A percentile compares a stretch with the other conserved stretches of the same genome.
Conservation (phyloP, 2,329 filamentous ascomycete genomes). For the Diaporthe sp. region DNA sequence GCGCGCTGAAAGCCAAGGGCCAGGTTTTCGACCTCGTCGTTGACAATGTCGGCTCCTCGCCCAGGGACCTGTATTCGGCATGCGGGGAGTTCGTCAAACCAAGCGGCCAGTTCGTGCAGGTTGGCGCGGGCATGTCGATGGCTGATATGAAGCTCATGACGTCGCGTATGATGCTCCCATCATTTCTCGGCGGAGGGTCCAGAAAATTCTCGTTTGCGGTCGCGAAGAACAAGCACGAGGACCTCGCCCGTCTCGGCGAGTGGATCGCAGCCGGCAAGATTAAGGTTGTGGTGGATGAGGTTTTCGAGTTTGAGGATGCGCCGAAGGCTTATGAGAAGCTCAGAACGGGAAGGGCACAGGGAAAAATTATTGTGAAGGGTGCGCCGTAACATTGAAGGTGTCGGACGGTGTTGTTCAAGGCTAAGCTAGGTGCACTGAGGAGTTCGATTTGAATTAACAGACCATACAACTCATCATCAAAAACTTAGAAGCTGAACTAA, state of each 20-base stretch:
- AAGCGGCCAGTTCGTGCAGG: slow-evolving; percentile 64
- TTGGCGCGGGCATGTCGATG: slow-evolving; percentile 56
- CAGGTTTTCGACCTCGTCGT: slow-evolving; percentile 66
- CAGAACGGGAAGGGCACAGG: slow-evolving; percentile 67
- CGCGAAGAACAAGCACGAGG: slow-evolving; percentile 54
- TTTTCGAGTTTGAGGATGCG: slow-evolving; percentile 68
- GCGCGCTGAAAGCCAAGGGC: slow-evolving; percentile 60
- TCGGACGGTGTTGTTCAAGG: no score
- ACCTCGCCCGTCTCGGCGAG: slow-evolving; percentile 63
- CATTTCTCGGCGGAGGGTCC: slow-evolving; percentile 56
- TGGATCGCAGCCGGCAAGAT: slow-evolving; percentile 73
- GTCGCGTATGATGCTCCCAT: slow-evolving; percentile 48
- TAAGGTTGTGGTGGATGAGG: slow-evolving; percentile 67
- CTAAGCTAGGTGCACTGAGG: no score
- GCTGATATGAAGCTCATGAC: slow-evolving; percentile 39
- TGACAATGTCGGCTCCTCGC: slow-evolving; percentile 65
- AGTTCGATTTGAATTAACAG: not conserved
- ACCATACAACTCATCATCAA: not conserved
- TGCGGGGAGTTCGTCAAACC: slow-evolving; percentile 64
- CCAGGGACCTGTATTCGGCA: slow-evolving; percentile 66
- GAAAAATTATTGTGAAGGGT: slow-evolving; percentile 67
- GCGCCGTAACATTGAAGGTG: not conserved
- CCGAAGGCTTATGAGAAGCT: slow-evolving; percentile 70
- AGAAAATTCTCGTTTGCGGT: slow-evolving; percentile 56
- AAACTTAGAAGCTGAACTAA: not conserved